Percentiles rank a stretch among this genome's conserved stretches.
Evolutionary conservation across 1,284 basidiomycete species (phyloP).

Genomic region (Ceratobasidium sp.): DNA sequence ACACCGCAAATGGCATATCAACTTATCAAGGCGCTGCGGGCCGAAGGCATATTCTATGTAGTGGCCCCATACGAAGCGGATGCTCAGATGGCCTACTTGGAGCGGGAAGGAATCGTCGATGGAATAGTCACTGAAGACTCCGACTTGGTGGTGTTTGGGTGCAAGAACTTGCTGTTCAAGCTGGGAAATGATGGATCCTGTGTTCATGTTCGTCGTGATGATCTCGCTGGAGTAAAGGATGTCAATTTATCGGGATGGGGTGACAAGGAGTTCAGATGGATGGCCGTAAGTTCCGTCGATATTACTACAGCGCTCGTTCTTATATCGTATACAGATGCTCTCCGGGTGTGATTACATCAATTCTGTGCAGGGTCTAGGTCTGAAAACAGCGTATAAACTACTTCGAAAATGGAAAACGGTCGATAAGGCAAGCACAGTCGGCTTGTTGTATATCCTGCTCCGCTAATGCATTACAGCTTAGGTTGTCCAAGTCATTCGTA

Average conservation of each 20-base stretch:
- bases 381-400: conserved; percentile 92
- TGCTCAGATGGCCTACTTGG: conserved; percentile 94
- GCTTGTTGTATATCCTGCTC: background rate
- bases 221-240: conserved; percentile 76
- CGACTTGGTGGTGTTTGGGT: conserved; percentile 96
- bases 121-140: conserved; percentile 98
- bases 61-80: conserved; percentile 99
- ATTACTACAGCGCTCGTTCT: background rate
- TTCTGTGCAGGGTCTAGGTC: conserved; percentile 90
- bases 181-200: conserved; percentile 82
- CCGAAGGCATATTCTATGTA: conserved; percentile 81
- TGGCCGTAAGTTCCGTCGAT: conserved; percentile 63
- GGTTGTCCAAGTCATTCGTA: conserved; percentile 71
- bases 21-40: conserved; percentile 91
- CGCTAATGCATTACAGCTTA: conserved; percentile 35
- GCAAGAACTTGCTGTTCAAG: conserved; percentile 86
- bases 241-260: conserved; percentile 90
- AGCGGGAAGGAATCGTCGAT: conserved; percentile 82
- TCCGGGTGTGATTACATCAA: conserved; percentile 98
- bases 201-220: conserved; percentile 77
- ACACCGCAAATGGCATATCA: conserved; percentile 98
- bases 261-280: conserved; percentile 86
- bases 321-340: conserved; percentile 64
- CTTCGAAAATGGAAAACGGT: conserved; percentile 86
- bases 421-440: conserved; percentile 66